A percentile compares a stretch with the other conserved stretches of the same genome.
Conservation (phyloP, 116 monocot species). For the Zostera marina region DNA sequence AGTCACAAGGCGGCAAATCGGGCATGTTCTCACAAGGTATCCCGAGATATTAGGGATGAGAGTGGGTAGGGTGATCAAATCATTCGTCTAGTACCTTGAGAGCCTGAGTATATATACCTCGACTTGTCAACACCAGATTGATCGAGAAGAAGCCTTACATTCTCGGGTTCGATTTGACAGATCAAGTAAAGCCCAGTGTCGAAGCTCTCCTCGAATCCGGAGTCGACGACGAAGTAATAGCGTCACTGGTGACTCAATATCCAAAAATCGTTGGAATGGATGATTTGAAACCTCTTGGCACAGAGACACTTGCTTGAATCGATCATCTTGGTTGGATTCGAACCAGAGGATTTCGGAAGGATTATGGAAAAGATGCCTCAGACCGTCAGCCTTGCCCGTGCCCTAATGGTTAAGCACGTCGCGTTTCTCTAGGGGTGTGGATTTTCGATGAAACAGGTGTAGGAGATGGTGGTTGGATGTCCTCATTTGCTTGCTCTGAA, state of each 20-base stretch:
- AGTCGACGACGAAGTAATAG: slow-evolving; percentile 33
- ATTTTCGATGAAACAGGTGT: too few relatives aligned
- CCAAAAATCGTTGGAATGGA: slow-evolving; percentile 74
- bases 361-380: too few relatives aligned
- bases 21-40: slow-evolving; percentile 45
- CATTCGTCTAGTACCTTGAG: slow-evolving; percentile 63
- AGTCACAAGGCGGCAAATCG: slow-evolving; percentile 49
- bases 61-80: slow-evolving; percentile 71
- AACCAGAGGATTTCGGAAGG: too few relatives aligned
- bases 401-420: too few relatives aligned
- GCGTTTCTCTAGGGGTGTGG: too few relatives aligned
- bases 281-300: slow-evolving; percentile 49
- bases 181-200: slow-evolving; percentile 70
- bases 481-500: too few relatives aligned
- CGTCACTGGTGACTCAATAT: slow-evolving; percentile 36
- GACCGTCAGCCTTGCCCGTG: too few relatives aligned
- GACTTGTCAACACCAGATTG: slow-evolving; percentile 37
- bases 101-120: slow-evolving; percentile 42
- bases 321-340: too few relatives aligned
- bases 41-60: slow-evolving; percentile 84
- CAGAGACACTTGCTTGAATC: too few relatives aligned
- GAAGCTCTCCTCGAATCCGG: slow-evolving; percentile 47
- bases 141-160: too few relatives aligned
- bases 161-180: too few relatives aligned
- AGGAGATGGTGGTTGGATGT: too few relatives aligned